Percentiles rank a stretch among this genome's conserved stretches.
phyloP scores from a whole-genome alignment of 2,329 filamentous ascomycete genomes.

The Colletotrichum sp. region DNA sequence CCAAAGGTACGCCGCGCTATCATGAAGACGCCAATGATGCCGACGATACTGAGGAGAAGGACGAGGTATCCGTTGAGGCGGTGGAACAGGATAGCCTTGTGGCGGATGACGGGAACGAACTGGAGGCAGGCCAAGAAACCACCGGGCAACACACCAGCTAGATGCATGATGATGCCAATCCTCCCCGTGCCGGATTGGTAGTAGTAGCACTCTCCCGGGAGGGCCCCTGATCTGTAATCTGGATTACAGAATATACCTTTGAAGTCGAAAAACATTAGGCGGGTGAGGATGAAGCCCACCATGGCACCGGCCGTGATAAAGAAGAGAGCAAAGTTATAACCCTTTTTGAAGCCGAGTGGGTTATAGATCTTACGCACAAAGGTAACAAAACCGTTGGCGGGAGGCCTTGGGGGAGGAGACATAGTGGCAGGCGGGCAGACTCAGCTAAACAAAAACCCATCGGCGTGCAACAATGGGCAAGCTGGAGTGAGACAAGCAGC shows the following conservation, averaged over 20 bases:
- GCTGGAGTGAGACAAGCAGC: neutral
- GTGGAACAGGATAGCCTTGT: constrained; percentile 58
- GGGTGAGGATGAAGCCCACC: constrained; percentile 52
- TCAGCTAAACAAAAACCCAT: neutral
- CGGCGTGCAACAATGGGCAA: neutral
- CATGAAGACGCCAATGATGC: constrained; percentile 56
- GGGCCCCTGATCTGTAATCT: constrained; percentile 20
- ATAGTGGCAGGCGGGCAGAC: neutral
- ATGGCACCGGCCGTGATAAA: constrained; percentile 51
- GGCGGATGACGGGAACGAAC: constrained; percentile 52
- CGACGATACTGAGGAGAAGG: constrained; percentile 49
- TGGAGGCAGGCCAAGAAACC: constrained; percentile 49
- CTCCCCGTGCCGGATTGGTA: constrained; percentile 30
- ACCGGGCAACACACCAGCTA: constrained; percentile 49
- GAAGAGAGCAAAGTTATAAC: constrained; percentile 63
- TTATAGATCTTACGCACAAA: constrained; percentile 39
- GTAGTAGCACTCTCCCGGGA: constrained; percentile 44
- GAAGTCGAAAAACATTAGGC: constrained; percentile 51
- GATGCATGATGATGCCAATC: constrained; percentile 50
- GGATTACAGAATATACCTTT: constrained; percentile 38
- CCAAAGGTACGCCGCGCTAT: constrained; percentile 57
- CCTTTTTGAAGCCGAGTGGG: constrained; percentile 58
- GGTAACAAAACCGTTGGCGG: constrained; percentile 23
- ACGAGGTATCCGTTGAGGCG: constrained; percentile 65
- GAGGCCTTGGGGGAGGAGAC: constrained; percentile 3